Evolutionary conservation across 805 yeast species (phyloP).

Genomic region (Candida nemodendra): DNA sequence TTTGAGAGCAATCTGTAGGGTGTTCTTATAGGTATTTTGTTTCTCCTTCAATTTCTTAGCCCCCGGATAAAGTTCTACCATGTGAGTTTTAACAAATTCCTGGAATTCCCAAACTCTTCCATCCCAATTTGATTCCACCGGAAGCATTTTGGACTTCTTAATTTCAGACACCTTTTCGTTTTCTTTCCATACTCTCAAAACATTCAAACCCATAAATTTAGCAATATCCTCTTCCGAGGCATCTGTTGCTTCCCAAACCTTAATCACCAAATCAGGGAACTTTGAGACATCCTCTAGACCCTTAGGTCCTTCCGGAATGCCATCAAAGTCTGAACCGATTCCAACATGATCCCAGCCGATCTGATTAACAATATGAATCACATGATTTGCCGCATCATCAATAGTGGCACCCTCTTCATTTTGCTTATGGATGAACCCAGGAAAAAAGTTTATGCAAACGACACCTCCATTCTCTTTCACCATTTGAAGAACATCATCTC

Average conservation of each 20-base stretch:
- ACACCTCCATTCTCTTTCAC: conserved; percentile 47
- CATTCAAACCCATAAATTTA: conserved; percentile 44
- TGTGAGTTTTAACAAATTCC: conserved; percentile 27
- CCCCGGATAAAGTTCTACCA: conserved; percentile 40
- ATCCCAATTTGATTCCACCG: conserved; percentile 40
- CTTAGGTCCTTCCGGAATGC: conserved; percentile 46
- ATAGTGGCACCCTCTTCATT: conserved; percentile 34
- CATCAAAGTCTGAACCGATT: conserved; percentile 52
- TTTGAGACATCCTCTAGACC: conserved; percentile 56
- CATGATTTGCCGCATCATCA: conserved; percentile 48
- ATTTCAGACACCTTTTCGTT: conserved; percentile 32
- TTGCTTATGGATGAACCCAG: conserved; percentile 34
- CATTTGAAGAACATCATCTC: conserved; percentile 42
- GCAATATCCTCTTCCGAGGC: conserved; percentile 45
- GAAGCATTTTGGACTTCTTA: conserved; percentile 28
- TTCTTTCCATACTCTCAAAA: conserved; percentile 45
- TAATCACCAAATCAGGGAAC: conserved; percentile 48
- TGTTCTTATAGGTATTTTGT: conserved; percentile 24
- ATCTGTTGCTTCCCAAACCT: conserved; percentile 28
- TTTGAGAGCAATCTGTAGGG: conserved; percentile 15
- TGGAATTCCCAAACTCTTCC: conserved; percentile 40
- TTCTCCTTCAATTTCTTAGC: conserved; percentile 15
- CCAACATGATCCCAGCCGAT: conserved; percentile 56
- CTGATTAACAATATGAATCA: conserved; percentile 39
- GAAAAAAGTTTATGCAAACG: conserved; percentile 46